Percentiles rank a stretch among this genome's conserved stretches.
Conservation (phyloP, 1,139 yeast genomes). For the Debaryomyces fabryi region DNA sequence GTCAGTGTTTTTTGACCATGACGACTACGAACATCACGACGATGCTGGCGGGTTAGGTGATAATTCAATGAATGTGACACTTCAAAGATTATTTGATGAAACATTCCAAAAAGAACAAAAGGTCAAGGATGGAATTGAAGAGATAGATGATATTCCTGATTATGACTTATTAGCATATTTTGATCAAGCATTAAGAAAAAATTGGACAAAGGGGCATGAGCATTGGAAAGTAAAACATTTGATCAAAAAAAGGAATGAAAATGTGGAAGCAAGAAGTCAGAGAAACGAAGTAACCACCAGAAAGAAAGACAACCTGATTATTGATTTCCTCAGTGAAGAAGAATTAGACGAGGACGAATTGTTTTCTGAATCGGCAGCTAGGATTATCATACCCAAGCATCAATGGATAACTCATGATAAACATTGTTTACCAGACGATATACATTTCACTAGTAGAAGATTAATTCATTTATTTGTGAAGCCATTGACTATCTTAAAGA, state of each 20-base stretch:
- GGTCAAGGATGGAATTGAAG: slow-evolving; percentile 15
- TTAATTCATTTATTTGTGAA: slow-evolving; percentile 72
- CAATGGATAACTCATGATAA: slow-evolving; percentile 34
- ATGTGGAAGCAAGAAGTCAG: slow-evolving; percentile 19
- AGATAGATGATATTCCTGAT: slow-evolving; percentile 47
- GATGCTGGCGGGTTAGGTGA: slow-evolving; percentile 20
- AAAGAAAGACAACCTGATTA: slow-evolving; percentile 16
- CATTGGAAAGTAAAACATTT: slow-evolving; percentile 76
- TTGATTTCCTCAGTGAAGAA: slow-evolving; percentile 53
- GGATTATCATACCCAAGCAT: slow-evolving; percentile 36
- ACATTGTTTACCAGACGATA: slow-evolving; percentile 71
- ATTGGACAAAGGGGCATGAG: slow-evolving; percentile 84
- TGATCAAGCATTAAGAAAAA: slow-evolving; percentile 65
- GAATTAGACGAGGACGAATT: slow-evolving; percentile 46
- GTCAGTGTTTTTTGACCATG: slow-evolving; percentile 27
- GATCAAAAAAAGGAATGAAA: slow-evolving; percentile 23
- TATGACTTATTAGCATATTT: slow-evolving; percentile 77
- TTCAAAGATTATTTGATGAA: slow-evolving; percentile 27
- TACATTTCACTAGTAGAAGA: slow-evolving; percentile 68
- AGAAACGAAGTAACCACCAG: slow-evolving; percentile 20
- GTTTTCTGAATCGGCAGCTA: slow-evolving; percentile 34
- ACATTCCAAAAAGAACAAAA: slow-evolving; percentile 13
- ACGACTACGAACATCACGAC: slow-evolving; percentile 33
- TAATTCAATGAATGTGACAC: slow-evolving; percentile 23
- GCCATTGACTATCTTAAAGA: slow-evolving; percentile 68